Conservation (phyloP, 768 basidiomycete species). For the Pisolithus marmoratus region DNA sequence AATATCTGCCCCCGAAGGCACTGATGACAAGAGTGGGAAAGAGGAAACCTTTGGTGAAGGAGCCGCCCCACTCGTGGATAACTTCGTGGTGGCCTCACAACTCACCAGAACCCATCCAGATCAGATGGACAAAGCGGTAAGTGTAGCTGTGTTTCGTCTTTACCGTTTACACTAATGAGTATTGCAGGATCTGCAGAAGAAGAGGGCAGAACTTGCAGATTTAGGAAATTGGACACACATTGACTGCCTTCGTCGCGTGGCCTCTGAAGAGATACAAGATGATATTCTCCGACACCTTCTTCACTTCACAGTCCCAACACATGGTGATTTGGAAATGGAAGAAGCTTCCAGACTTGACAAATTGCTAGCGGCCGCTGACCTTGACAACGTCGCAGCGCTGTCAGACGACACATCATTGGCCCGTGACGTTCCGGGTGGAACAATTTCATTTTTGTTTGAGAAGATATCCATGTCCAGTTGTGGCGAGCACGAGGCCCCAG, state of each 20-base stretch:
- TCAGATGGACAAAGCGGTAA: constrained; percentile 50
- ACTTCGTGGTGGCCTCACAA: constrained; percentile 65
- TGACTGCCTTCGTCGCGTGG: constrained; percentile 52
- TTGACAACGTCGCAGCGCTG: constrained; percentile 39
- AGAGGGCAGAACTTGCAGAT: constrained; percentile 61
- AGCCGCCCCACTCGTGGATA: constrained; percentile 28
- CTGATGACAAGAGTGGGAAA: constrained; percentile 8
- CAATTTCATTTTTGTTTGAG: constrained; percentile 74
- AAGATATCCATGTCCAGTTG: constrained; percentile 33
- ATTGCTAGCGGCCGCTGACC: constrained; percentile 41
- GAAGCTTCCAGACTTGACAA: constrained; percentile 25
- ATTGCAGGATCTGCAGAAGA: constrained; percentile 57
- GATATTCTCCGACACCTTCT: constrained; percentile 52
- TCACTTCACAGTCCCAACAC: constrained; percentile 10
- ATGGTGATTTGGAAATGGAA: constrained; percentile 10
- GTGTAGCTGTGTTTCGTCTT: constrained; percentile 9
- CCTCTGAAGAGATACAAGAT: constrained; percentile 54
- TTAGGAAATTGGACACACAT: constrained; percentile 84
- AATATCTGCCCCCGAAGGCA: background rate
- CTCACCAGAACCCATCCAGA: constrained; percentile 41
- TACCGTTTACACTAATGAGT: background rate
- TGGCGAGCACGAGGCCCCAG: constrained; percentile 8
- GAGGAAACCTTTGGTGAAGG: constrained; percentile 26
- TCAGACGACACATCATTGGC: constrained; percentile 35
- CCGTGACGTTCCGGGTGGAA: constrained; percentile 53